Evolutionary conservation across 2,329 filamentous ascomycete genomes (phyloP), one percentile per base, ranked within the genome.

Genomic region (Diaporthe vaccinii): DNA sequence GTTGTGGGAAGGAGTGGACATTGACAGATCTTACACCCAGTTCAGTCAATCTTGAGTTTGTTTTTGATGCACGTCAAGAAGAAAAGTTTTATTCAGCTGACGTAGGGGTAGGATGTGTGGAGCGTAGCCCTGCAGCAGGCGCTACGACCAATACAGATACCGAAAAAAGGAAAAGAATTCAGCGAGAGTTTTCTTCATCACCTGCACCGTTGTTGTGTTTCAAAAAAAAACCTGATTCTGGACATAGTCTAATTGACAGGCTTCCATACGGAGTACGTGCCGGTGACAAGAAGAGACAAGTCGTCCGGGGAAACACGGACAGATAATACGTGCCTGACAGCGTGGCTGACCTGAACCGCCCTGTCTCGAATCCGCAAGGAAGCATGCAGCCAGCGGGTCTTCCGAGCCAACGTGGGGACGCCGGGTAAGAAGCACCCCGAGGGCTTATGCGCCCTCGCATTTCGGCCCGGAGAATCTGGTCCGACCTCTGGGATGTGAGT

Each of bases 401-500:
- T 17, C 62, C 62, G 62, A 39, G 46, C 44, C 36, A 46, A 28
- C 31, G 44, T 68, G 44, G 3, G 34, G 22, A 22, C 15, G 22
- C 12, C 28, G 44, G 31, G 62, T 10, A 25, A 59, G 22, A n/a
- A 39, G 17, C 20, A 41, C 34, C 20, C 57, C 57, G 31, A 49
- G 44, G 17, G 9, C 8, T 22, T 36, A 61, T 61, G 58, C 58
- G n/a, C 36, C 58, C 58, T 25, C 14, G 31, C 36, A 34, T 53
- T 25, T 53, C 62, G 46, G 62, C 46, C 62, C 62, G 62, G 62
- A 53, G 62, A 39, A 20, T 68, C 31, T 68, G 46, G 62, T 53
- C 62, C 62, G 62, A 49, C 15, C 22, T 53, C 15, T 17, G 44
- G 49, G 62, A 25, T 44, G 36, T 25, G 57, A 59, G 6, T 31